phyloP scores from a whole-genome alignment of 2,329 filamentous ascomycete genomes.

The Xylariaceae sp. region DNA sequence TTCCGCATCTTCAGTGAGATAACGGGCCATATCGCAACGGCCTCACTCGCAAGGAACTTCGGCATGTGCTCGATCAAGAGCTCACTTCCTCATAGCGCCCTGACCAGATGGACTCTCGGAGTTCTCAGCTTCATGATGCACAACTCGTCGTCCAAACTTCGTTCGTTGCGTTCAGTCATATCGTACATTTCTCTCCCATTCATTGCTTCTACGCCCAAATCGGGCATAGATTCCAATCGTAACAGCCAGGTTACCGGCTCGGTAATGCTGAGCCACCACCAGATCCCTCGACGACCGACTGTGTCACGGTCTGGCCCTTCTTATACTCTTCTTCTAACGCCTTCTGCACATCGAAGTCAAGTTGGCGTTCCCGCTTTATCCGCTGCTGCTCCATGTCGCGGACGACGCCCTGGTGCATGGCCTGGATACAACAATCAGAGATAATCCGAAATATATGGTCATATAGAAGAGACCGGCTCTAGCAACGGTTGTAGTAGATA shows the following conservation, averaged over 20 bases:
- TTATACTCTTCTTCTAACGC: constrained; percentile 83
- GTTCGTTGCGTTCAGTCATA: background rate
- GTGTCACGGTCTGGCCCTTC: constrained; percentile 71
- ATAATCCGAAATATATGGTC: constrained; percentile 10
- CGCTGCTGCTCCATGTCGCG: constrained; percentile 93
- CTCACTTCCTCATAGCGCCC: background rate
- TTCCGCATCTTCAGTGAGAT: background rate
- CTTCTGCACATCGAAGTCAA: constrained; percentile 90
- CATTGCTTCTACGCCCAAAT: background rate
- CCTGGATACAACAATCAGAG: constrained; percentile 44
- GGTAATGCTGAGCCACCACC: constrained; percentile 20
- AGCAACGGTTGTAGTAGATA: background rate
- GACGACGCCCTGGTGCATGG: constrained; percentile 92
- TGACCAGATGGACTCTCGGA: background rate
- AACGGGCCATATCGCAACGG: background rate
- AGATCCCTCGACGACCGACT: constrained; percentile 19
- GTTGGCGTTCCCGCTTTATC: constrained; percentile 81
- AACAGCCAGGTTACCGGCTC: constrained; percentile 16
- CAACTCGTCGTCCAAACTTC: background rate
- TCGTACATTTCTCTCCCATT: background rate
- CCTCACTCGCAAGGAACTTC: background rate
- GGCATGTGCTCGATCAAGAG: background rate
- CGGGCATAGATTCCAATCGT: too few species aligned
- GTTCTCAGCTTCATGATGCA: background rate
- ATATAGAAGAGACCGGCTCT: background rate